A percentile compares a stretch with the other conserved stretches of the same genome.
These are phyloP conservation scores for Didymella pinodella DNA, from an alignment of 2,329 filamentous ascomycete genomes.

Conservation along the genomic window DNA sequence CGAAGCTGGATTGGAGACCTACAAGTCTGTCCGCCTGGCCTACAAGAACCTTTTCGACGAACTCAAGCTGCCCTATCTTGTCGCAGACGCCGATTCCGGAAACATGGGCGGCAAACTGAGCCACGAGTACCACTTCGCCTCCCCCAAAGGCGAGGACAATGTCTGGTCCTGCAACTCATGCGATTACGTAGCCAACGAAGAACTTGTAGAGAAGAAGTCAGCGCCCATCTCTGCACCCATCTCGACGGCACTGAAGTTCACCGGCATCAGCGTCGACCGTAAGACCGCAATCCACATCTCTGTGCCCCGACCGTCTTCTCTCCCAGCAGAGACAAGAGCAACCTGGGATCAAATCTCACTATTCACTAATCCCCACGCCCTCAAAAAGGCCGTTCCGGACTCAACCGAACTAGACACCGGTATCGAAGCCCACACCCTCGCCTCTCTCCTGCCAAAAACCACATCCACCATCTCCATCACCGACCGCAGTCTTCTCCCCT, in stretches of 20 bases:
- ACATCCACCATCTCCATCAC: slow-evolving; percentile 27
- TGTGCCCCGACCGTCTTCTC: slow-evolving; percentile 26
- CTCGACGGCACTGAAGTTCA: slow-evolving; percentile 58
- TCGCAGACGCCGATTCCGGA: slow-evolving; percentile 91
- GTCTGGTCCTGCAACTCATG: slow-evolving; percentile 79
- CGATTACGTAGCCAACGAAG: slow-evolving; percentile 83
- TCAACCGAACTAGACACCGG: slow-evolving; percentile 75
- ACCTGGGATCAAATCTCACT: slow-evolving; percentile 40
- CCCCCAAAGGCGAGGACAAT: slow-evolving; percentile 81
- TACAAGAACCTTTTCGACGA: slow-evolving; percentile 83
- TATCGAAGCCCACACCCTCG: slow-evolving; percentile 58
- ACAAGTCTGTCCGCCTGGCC: slow-evolving; percentile 73
- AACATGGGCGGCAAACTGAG: slow-evolving; percentile 93
- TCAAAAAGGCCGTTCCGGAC: slow-evolving; percentile 64
- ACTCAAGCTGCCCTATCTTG: slow-evolving; percentile 80
- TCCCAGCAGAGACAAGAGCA: slow-evolving; percentile 4
- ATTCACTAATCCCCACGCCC: slow-evolving; percentile 65
- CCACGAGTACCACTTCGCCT: slow-evolving; percentile 92
- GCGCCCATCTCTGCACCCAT: slow-evolving; percentile 25
- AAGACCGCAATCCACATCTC: slow-evolving; percentile 70
- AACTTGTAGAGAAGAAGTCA: slow-evolving; percentile 67
- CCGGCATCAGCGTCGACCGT: slow-evolving; percentile 72
- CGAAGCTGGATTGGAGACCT: slow-evolving; percentile 78
- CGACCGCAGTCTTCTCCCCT: slow-evolving; percentile 29
- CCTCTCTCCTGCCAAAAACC: slow-evolving; percentile 30